Evolutionary conservation across 2,329 filamentous ascomycete species (phyloP), one percentile per base, ranked within the genome.

Genomic region (Plenodomus tracheiphilus): DNA sequence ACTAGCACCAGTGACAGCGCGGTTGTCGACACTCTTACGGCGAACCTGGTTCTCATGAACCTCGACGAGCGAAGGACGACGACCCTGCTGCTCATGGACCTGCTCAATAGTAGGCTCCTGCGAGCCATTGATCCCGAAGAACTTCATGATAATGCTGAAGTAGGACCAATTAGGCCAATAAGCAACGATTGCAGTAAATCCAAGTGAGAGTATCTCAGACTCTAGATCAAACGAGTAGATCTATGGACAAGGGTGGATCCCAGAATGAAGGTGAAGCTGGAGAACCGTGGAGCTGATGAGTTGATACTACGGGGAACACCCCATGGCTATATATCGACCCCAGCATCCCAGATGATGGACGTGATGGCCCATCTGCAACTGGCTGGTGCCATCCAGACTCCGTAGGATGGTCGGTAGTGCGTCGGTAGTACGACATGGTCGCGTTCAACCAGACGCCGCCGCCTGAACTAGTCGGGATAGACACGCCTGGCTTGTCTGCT

Each of bases 1-100:
- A 4, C 66, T 66, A 30, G 70, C 70, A 45, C 70, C 71, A 38
- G 70, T 73, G 40, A 74, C 54, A 10, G 55, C 36, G 17, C 58
- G 65, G 46, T 74, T 70, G 51, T 62, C 64, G 43, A 73, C 66
- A 21, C 59, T 64, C 59, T 71, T 72, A 46, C 68, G 64, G 34
- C 61, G 66, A 18, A 55, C 54, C 42, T 71, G 62, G 39, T 60
- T 56, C 16, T 64, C 66, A 21, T 70, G 59, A 20, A 67, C 70
- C 41, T 71, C 68, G 21, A 61, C 60, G 21, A 64, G 58, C 5
- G 71, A 74, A 7, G 69, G 69, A 28, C 69, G 68, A 42, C 69
- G 69, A 30, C 52, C 62, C 44, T 72, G 69, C 43, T 73, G 70
- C 21, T 61, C 53, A 58, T 72, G 69, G 43, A 72, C 56, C 25